Conservation (phyloP, 2,329 filamentous ascomycete genomes). For the Emmonsiellopsis sp. region DNA sequence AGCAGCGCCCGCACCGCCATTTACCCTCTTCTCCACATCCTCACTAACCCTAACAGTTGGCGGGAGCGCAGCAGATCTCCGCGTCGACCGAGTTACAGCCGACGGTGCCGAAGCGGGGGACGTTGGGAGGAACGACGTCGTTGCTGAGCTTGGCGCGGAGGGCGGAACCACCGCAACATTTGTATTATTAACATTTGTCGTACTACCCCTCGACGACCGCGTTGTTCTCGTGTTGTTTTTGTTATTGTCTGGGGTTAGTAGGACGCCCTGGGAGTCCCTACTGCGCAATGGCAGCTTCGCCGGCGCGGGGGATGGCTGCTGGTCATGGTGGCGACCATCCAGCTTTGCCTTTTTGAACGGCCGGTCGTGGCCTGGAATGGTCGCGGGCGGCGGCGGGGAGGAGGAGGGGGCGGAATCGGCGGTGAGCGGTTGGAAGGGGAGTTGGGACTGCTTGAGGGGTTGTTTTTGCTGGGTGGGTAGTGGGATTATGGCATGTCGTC, state of each 20-base stretch:
- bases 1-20: neutral
- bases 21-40: conserved; percentile 4
- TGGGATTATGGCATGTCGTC: conserved; percentile 1
- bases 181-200: too few species aligned
- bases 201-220: neutral
- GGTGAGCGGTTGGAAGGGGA: conserved; percentile 6
- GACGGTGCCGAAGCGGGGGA: conserved; percentile 5
- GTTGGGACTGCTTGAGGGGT: neutral
- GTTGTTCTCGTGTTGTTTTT: conserved; percentile 4
- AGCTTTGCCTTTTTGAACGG: conserved; percentile 11
- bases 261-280: conserved; percentile 20
- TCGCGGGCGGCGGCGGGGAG: conserved; percentile 2
- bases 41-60: conserved; percentile 7
- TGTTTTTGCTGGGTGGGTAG: conserved; percentile 8
- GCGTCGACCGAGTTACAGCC: conserved; percentile 13
- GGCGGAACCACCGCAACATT: too few species aligned
- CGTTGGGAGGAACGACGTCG: neutral
- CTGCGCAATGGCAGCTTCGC: conserved; percentile 15
- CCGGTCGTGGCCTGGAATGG: conserved; percentile 3
- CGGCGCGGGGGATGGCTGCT: conserved; percentile 9
- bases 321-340: conserved; percentile 10
- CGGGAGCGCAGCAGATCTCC: conserved; percentile 2
- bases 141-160: neutral
- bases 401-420: conserved; percentile 3
- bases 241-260: conserved; percentile 10